These are phyloP conservation scores for Exophiala oligosperma DNA, from an alignment of 2,329 filamentous ascomycete genomes.

Conservation along the genomic window DNA sequence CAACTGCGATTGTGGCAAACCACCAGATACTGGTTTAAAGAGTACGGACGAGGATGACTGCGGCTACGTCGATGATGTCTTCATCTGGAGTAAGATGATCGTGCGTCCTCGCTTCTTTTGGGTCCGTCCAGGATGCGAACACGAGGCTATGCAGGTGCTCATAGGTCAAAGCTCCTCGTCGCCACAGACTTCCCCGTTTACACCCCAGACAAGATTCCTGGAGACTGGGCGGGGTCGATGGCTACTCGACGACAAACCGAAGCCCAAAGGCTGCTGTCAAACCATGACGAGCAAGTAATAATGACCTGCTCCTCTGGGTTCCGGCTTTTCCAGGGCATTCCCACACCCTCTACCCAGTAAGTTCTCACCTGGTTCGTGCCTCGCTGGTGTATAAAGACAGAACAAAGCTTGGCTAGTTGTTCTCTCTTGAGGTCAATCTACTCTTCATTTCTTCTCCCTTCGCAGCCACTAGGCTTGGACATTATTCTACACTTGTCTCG, in stretches of 20 bases:
- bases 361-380: too few species aligned
- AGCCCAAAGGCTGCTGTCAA: background rate
- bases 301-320: background rate
- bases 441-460: background rate
- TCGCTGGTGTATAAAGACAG: background rate
- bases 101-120: conserved; percentile 4
- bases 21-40: background rate
- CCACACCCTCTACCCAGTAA: too few species aligned
- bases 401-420: background rate
- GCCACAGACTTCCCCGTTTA: conserved; percentile 16
- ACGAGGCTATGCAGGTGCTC: background rate
- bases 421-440: background rate
- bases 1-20: background rate
- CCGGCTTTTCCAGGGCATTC: too few species aligned
- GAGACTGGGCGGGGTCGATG: conserved; percentile 5
- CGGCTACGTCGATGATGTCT: conserved; percentile 7
- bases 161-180: conserved; percentile 12
- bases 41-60: background rate
- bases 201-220: background rate
- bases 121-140: background rate
- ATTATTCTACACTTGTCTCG: background rate
- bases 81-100: background rate
- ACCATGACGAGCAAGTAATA: background rate
- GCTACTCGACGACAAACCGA: background rate
- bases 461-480: background rate